Percentiles rank a stretch among this genome's conserved stretches.
Conservation (phyloP, 305 asterid genomes). For the Fraxinus latifolia region DNA sequence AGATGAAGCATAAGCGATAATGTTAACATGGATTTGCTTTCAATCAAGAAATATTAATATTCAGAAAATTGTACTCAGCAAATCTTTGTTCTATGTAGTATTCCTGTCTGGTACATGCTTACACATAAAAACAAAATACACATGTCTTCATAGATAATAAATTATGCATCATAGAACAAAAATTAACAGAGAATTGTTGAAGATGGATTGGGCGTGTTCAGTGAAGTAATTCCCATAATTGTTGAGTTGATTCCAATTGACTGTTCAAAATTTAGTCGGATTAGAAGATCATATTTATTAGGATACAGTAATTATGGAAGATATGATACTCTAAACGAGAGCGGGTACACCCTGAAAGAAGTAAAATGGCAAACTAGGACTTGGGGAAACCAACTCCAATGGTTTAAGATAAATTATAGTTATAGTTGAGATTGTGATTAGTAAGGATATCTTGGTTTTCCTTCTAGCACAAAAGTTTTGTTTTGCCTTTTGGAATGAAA, state of each 20-base stretch:
- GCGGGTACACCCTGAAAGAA: not conserved
- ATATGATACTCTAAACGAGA: not conserved
- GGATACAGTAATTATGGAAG: not conserved
- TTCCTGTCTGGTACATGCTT: not conserved
- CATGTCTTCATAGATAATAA: not conserved
- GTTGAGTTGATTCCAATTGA: not conserved
- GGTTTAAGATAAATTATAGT: not conserved
- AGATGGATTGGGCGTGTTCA: not conserved
- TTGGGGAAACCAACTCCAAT: not conserved
- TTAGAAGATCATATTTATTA: not conserved
- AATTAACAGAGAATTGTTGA: not conserved
- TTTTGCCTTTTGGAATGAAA: not conserved
- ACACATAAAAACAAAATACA: not conserved
- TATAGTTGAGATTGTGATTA: not conserved
- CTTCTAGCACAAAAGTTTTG: not conserved
- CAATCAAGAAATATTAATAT: not conserved
- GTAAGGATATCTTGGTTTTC: not conserved
- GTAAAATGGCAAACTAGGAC: not conserved
- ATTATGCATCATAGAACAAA: not conserved
- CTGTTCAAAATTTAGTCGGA: not conserved
- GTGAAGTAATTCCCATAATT: not conserved
- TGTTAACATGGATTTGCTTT: not conserved
- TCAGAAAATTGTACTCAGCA: not conserved
- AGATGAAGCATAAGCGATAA: not conserved
- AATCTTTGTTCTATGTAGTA: not conserved